Percentiles rank a stretch among this genome's conserved stretches.
These are phyloP conservation scores for Ophiostoma sp. DNA, from an alignment of 2,329 filamentous ascomycete species.

Conservation along the genomic window DNA sequence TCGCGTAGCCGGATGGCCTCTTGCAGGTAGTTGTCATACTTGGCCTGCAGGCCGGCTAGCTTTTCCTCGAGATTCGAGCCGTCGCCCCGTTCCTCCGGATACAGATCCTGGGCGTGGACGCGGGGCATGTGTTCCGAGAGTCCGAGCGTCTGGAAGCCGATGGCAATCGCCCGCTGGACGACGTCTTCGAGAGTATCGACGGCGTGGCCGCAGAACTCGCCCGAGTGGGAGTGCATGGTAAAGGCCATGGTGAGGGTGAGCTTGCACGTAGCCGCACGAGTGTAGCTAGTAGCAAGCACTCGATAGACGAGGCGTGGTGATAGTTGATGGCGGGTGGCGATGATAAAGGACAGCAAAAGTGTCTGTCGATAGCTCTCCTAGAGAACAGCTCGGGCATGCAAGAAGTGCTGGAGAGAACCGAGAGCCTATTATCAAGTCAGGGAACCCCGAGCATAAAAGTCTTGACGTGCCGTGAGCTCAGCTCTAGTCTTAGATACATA, in stretches of 20 bases:
- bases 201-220: conserved; percentile 94
- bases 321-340: background rate
- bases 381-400: background rate
- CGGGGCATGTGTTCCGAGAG: conserved; percentile 96
- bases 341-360: too few species aligned
- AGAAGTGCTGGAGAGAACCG: background rate
- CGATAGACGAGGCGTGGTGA: background rate
- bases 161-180: conserved; percentile 68
- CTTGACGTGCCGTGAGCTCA: background rate
- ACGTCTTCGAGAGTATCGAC: conserved; percentile 79
- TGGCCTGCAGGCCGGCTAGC: conserved; percentile 45
- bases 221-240: conserved; percentile 96
- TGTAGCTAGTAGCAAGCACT: background rate
- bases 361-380: background rate
- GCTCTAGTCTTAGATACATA: background rate
- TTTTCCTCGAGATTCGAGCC: conserved; percentile 45
- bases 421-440: background rate
- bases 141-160: conserved; percentile 76
- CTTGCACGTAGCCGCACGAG: background rate
- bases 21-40: conserved; percentile 63
- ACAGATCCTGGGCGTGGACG: conserved; percentile 65
- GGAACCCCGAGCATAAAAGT: too few species aligned
- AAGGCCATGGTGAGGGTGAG: conserved; percentile 65
- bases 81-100: conserved; percentile 75
- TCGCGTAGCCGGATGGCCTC: conserved; percentile 69